These are phyloP conservation scores for Cucurbita pepo DNA, from an alignment of 306 rosid species.

Conservation along the genomic window DNA sequence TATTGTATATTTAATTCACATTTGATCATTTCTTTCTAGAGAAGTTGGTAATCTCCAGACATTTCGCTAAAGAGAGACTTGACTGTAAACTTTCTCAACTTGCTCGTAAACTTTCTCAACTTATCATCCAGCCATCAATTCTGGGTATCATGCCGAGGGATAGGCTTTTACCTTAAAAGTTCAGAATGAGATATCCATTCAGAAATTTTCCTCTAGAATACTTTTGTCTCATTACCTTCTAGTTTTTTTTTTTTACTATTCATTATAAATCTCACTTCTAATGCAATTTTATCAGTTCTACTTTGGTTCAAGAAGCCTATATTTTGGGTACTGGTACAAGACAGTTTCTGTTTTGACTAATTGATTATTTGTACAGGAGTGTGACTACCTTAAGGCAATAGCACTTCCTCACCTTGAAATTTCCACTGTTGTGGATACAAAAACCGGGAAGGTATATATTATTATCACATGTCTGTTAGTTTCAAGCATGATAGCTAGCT, in stretches of 20 bases:
- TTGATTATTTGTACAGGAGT: slow-evolving; percentile 46
- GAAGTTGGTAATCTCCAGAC: not conserved
- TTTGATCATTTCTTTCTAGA: not conserved
- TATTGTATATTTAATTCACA: not conserved
- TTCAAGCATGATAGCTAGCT: not conserved
- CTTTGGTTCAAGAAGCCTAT: not conserved
- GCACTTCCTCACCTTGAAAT: slow-evolving; percentile 74
- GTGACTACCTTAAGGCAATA: slow-evolving; percentile 66
- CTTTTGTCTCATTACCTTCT: not conserved
- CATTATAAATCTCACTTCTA: not conserved
- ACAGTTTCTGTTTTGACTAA: slow-evolving; percentile 1
- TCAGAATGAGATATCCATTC: not conserved
- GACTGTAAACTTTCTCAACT: not conserved
- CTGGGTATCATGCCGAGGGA: not conserved
- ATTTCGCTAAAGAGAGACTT: not conserved
- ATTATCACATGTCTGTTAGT: not conserved
- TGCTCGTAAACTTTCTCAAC: not conserved
- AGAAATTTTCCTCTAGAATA: not conserved
- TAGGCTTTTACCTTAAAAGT: not conserved
- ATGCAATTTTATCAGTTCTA: not conserved
- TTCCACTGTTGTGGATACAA: slow-evolving; percentile 89
- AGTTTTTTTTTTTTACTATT: not conserved
- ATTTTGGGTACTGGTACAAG: slow-evolving; percentile 7
- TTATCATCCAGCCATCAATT: not conserved
- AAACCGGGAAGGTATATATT: slow-evolving; percentile 67